phyloP scores from a whole-genome alignment of 139 green algal genomes.

The Tetradesmus lagerheimii region DNA sequence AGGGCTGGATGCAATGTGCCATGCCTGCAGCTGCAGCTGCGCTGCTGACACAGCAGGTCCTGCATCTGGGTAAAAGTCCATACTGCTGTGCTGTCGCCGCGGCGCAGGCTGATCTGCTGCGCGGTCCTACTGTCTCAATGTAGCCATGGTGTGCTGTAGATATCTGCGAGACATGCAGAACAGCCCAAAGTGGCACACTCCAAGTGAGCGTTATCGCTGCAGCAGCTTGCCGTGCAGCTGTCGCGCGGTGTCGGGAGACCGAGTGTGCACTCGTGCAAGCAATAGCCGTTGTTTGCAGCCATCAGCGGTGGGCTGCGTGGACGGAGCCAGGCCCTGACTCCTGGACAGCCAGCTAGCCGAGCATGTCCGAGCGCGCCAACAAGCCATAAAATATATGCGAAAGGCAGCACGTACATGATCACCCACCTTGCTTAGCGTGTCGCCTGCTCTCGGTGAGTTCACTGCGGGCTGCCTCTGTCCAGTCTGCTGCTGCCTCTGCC shows the following conservation, averaged over 20 bases:
- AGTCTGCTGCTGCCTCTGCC: not conserved
- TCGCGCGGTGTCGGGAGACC: not conserved
- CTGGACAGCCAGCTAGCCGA: not conserved
- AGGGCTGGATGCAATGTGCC: not conserved
- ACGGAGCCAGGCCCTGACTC: not conserved
- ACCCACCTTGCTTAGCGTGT: not conserved
- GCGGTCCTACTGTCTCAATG: not conserved
- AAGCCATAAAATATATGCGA: not conserved
- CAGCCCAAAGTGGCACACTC: not conserved
- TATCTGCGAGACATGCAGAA: not conserved
- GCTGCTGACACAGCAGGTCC: not conserved
- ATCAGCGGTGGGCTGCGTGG: not conserved
- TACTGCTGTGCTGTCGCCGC: not conserved
- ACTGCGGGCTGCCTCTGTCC: not conserved
- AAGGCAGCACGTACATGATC: not conserved
- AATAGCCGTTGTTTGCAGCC: not conserved
- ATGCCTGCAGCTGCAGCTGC: not conserved
- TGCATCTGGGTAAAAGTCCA: conserved; percentile 25
- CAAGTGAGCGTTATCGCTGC: not conserved
- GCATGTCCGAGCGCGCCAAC: not conserved
- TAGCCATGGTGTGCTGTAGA: not conserved
- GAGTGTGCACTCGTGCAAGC: not conserved
- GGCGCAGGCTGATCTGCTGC: not conserved
- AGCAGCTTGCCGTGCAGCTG: not conserved
- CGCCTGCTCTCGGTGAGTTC: not conserved